A percentile compares a stretch with the other conserved stretches of the same genome.
These are phyloP conservation scores for Schrenkiella parvula DNA, from an alignment of 345 rosid genomes.

Conservation along the genomic window DNA sequence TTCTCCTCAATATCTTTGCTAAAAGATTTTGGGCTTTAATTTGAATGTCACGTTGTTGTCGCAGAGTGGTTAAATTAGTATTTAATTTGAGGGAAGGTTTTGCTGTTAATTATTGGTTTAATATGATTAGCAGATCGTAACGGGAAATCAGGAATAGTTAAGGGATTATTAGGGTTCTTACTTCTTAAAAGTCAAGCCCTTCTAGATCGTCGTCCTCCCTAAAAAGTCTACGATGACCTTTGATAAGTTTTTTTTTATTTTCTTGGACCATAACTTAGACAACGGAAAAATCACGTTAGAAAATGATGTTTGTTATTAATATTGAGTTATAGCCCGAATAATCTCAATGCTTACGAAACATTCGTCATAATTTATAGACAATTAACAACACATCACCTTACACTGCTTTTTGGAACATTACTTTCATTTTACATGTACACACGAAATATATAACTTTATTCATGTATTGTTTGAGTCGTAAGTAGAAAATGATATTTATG, in stretches of 20 bases:
- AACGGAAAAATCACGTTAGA: background rate
- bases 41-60: constrained; percentile 5
- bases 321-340: background rate
- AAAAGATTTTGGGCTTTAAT: background rate
- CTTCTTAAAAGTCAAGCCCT: constrained; percentile 26
- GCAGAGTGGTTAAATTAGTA: constrained; percentile 23
- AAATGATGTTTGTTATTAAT: too few relatives aligned
- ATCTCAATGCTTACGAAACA: background rate
- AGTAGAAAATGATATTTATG: background rate
- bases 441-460: background rate
- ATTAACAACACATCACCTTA: background rate
- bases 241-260: background rate
- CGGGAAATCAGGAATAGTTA: constrained; percentile 3
- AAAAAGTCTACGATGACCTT: background rate
- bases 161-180: background rate
- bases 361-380: background rate
- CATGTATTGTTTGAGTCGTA: background rate
- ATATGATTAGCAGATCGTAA: constrained; percentile 12
- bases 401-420: background rate
- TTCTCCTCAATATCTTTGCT: background rate
- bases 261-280: background rate
- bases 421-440: background rate
- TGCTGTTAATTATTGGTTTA: background rate
- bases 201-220: constrained; percentile 15
- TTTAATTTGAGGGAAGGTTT: background rate